These are phyloP conservation scores for Lepraria neglecta DNA, from an alignment of 495 filamentous ascomycete species.

Conservation along the genomic window DNA sequence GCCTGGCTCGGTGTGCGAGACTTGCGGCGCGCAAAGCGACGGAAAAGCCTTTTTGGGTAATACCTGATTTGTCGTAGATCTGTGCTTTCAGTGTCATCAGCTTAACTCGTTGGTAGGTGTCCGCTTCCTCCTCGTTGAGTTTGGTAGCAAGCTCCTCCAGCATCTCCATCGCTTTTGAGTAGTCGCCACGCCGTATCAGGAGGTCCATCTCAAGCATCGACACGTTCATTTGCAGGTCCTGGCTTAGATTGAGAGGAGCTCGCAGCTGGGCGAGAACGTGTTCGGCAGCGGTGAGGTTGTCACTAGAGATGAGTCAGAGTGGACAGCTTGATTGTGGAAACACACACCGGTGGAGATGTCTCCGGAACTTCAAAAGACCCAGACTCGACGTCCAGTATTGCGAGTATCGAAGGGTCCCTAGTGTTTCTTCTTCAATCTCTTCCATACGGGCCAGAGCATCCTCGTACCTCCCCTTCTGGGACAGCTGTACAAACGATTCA, in stretches of 20 bases:
- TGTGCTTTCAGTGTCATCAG: constrained; percentile 71
- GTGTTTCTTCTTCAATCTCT: constrained; percentile 54
- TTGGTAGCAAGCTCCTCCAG: constrained; percentile 61
- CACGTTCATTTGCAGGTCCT: constrained; percentile 66
- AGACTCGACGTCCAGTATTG: constrained; percentile 74
- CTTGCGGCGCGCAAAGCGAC: constrained; percentile 73
- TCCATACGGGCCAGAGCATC: constrained; percentile 63
- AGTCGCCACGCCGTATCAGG: constrained; percentile 56
- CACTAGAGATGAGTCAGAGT: constrained; percentile 33
- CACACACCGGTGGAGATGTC: constrained; percentile 57
- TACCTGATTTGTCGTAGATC: constrained; percentile 62
- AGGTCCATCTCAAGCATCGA: constrained; percentile 65
- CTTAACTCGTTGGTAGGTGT: constrained; percentile 67
- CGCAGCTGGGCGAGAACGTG: constrained; percentile 56
- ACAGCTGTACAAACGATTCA: constrained; percentile 39
- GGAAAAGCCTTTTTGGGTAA: constrained; percentile 76
- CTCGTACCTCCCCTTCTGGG: constrained; percentile 63
- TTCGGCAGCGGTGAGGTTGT: constrained; percentile 62
- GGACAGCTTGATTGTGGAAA: background rate
- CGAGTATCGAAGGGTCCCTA: constrained; percentile 69
- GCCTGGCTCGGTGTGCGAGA: constrained; percentile 62
- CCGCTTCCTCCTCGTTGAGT: constrained; percentile 62
- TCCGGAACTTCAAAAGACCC: constrained; percentile 63
- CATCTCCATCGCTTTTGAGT: constrained; percentile 55
- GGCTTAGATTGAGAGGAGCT: constrained; percentile 49